Conservation (phyloP, 345 rosid genomes). For the Linum lewisii region DNA sequence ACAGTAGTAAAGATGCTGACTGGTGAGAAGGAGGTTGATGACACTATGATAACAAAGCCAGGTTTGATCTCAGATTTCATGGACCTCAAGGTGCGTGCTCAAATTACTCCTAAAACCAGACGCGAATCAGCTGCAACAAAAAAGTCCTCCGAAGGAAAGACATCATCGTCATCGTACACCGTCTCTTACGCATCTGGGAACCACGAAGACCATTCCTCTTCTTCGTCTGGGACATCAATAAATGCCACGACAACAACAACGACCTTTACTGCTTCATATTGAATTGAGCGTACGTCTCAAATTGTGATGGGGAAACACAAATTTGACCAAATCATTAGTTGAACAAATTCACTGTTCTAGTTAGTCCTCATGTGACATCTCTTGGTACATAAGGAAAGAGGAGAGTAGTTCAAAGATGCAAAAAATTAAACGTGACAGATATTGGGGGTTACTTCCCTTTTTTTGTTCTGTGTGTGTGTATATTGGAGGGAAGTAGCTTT, state of each 20-base stretch:
- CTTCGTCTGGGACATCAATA: slow-evolving; percentile 38
- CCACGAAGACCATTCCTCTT: slow-evolving; percentile 29
- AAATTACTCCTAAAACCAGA: slow-evolving; percentile 10
- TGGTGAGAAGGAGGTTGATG: slow-evolving; percentile 33
- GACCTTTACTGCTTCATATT: slow-evolving; percentile 26
- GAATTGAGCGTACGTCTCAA: slow-evolving; percentile 13
- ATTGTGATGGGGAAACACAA: not conserved
- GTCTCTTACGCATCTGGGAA: slow-evolving; percentile 37
- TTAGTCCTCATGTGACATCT: not conserved
- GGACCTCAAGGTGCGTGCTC: slow-evolving; percentile 60
- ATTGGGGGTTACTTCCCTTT: not conserved
- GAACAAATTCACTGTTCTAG: not conserved
- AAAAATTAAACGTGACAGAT: not conserved
- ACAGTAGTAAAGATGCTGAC: slow-evolving; percentile 46
- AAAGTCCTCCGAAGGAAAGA: slow-evolving; percentile 12
- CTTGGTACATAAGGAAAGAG: not conserved
- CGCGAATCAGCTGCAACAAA: not conserved
- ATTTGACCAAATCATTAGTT: not conserved
- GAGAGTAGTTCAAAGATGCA: not conserved
- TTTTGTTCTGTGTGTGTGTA: too few species aligned
- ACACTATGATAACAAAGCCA: slow-evolving; percentile 40
- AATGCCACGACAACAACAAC: slow-evolving; percentile 29
- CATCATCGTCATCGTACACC: slow-evolving; percentile 23
- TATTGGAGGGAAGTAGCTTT: too few species aligned
- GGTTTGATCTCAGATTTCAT: slow-evolving; percentile 69